Conservation (phyloP, 345 rosid genomes). For the Ricinus communis region DNA sequence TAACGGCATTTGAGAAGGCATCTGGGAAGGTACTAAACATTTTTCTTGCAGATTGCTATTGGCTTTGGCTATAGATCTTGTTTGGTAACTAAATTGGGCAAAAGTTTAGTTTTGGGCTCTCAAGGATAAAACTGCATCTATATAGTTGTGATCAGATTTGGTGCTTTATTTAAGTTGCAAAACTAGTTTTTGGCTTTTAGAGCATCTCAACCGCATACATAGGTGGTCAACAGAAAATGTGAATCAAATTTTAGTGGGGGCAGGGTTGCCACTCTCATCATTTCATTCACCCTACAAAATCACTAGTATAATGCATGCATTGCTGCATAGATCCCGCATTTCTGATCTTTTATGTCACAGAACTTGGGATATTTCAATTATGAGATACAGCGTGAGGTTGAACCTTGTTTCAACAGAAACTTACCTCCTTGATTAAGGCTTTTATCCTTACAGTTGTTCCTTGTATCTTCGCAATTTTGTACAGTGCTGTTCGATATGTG, state of each 20-base stretch:
- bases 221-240: neutral
- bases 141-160: neutral
- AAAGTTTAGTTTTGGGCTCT: neutral
- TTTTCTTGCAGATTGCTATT: neutral
- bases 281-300: neutral
- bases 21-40: conserved; percentile 67
- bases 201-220: neutral
- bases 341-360: too few relatives aligned
- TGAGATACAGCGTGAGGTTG: neutral
- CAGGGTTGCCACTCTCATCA: neutral
- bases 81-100: neutral
- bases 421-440: neutral
- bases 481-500: neutral
- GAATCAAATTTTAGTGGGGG: neutral
- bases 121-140: neutral
- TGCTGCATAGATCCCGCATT: neutral
- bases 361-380: neutral
- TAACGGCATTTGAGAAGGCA: conserved; percentile 83
- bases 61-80: neutral
- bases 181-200: neutral
- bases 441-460: too few relatives aligned
- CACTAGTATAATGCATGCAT: neutral
- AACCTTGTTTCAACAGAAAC: neutral
- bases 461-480: neutral
- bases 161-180: too few relatives aligned